A percentile compares a stretch with the other conserved stretches of the same genome.
phyloP scores from a whole-genome alignment of 1,139 yeast species.

The Wickerhamomyces sp. region DNA sequence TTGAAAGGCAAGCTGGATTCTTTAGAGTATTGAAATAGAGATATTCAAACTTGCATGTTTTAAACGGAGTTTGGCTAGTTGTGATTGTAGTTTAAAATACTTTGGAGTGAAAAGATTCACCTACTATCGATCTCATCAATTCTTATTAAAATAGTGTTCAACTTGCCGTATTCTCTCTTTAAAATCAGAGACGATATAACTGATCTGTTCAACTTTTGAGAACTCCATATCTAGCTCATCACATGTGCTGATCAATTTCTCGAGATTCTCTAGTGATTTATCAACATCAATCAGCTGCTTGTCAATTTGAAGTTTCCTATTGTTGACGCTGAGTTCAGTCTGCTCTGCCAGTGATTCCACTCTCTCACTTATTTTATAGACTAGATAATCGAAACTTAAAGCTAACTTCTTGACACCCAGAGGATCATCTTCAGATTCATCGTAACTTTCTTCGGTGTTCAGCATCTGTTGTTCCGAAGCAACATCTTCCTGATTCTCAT shows the following conservation, averaged over 20 bases:
- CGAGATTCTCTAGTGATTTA: constrained; percentile 39
- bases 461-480: neutral
- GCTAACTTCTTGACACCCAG: constrained; percentile 55
- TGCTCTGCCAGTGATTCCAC: constrained; percentile 36
- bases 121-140: neutral
- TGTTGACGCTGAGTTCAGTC: constrained; percentile 31
- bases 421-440: constrained; percentile 45
- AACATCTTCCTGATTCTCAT: neutral
- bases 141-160: constrained; percentile 13
- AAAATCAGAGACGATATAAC: constrained; percentile 41
- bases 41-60: too few relatives aligned
- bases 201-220: constrained; percentile 62
- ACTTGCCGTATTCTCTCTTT: constrained; percentile 26
- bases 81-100: too few relatives aligned
- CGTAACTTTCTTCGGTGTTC: constrained; percentile 13
- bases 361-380: constrained; percentile 55
- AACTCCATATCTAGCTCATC: constrained; percentile 57
- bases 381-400: constrained; percentile 55
- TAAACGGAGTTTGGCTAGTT: too few relatives aligned
- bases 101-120: too few relatives aligned
- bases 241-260: constrained; percentile 42
- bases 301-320: constrained; percentile 27
- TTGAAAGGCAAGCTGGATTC: constrained; percentile 8
- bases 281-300: constrained; percentile 34
- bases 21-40: constrained; percentile 5